phyloP scores from a whole-genome alignment of 306 rosid genomes.

The Castanea crenata region DNA sequence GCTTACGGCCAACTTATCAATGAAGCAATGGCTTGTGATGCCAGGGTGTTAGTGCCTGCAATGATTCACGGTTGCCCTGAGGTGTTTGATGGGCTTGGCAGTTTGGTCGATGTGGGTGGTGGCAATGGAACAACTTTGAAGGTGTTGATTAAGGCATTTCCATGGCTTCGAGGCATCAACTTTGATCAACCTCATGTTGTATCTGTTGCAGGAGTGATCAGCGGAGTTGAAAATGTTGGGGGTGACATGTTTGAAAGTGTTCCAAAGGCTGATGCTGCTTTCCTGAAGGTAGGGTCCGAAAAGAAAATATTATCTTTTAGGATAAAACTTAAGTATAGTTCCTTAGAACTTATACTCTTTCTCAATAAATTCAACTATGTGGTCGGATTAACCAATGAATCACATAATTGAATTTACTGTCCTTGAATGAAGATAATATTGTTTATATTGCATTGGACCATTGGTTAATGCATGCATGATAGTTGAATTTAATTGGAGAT shows the following conservation, averaged over 20 bases:
- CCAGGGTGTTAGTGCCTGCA: constrained; percentile 29
- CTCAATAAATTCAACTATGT: too few relatives aligned
- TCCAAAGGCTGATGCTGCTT: constrained; percentile 70
- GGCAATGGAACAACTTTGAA: constrained; percentile 56
- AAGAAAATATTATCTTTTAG: too few relatives aligned
- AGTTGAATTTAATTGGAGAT: too few relatives aligned
- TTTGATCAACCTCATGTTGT: constrained; percentile 77
- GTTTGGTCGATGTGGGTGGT: constrained; percentile 75
- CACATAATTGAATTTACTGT: too few relatives aligned
- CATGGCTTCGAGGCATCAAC: constrained; percentile 53
- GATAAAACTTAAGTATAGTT: too few relatives aligned
- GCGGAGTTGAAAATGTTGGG: constrained; percentile 38
- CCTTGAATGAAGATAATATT: too few relatives aligned
- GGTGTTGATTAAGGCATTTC: constrained; percentile 30
- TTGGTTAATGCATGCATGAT: too few relatives aligned
- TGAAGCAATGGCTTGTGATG: constrained; percentile 64
- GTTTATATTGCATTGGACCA: too few relatives aligned
- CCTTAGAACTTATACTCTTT: too few relatives aligned
- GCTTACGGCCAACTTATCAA: constrained; percentile 42
- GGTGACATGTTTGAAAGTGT: constrained; percentile 65
- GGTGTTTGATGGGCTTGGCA: constrained; percentile 37
- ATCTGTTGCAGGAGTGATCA: constrained; percentile 7
- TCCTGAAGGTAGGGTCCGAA: constrained; percentile 43
- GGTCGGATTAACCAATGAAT: too few relatives aligned
- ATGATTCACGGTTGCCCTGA: constrained; percentile 35